A percentile compares a stretch with the other conserved stretches of the same genome.
Conservation (phyloP, 768 basidiomycete genomes). For the Harrya chromipes region DNA sequence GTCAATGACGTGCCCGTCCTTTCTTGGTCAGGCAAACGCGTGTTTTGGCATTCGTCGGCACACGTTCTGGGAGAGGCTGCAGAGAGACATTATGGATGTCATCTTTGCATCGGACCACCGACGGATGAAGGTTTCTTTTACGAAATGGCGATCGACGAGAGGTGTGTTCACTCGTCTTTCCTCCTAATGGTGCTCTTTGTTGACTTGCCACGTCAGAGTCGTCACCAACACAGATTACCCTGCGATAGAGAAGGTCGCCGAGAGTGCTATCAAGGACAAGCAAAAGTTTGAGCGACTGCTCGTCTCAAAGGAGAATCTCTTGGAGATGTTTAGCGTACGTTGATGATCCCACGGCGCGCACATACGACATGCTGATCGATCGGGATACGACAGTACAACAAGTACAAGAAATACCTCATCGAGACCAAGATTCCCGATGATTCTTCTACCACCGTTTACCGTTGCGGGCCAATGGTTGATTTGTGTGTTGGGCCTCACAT, state of each 20-base stretch:
- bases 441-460: constrained; percentile 94
- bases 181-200: too few species aligned
- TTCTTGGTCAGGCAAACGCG: constrained; percentile 68
- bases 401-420: constrained; percentile 96
- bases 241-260: constrained; percentile 82
- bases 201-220: constrained; percentile 42
- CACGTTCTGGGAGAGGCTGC: constrained; percentile 97
- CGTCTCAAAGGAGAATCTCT: constrained; percentile 89
- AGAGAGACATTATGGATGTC: constrained; percentile 95
- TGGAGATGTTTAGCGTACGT: constrained; percentile 93
- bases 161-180: constrained; percentile 37
- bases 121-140: constrained; percentile 99
- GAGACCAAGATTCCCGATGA: constrained; percentile 95
- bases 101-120: constrained; percentile 94
- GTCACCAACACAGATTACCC: constrained; percentile 84
- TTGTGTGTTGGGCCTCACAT: constrained; percentile 97
- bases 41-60: constrained; percentile 99
- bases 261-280: constrained; percentile 90
- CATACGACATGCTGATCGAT: constrained; percentile 1
- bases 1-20: background rate
- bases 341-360: background rate
- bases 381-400: constrained; percentile 77
- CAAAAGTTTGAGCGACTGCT: constrained; percentile 95
- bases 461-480: constrained; percentile 98
- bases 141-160: constrained; percentile 89